A percentile compares a stretch with the other conserved stretches of the same genome.
These are phyloP conservation scores for Colletotrichum lentis DNA, from an alignment of 2,329 filamentous ascomycete species.

Conservation along the genomic window DNA sequence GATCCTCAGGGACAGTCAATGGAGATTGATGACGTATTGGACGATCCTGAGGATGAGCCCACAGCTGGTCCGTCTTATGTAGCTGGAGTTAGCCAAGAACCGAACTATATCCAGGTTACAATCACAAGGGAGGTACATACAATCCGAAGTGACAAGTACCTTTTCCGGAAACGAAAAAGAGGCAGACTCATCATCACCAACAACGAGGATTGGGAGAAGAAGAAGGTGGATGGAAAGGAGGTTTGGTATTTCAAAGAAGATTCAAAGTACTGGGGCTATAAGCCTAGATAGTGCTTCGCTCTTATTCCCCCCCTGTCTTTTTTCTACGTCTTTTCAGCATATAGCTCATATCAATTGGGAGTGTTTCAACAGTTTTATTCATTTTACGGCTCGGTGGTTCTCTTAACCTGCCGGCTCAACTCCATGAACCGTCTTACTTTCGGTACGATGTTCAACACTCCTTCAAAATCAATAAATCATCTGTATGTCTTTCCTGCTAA, in stretches of 20 bases:
- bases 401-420: too few species aligned
- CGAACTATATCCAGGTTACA: not conserved
- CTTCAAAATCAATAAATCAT: too few species aligned
- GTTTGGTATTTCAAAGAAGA: not conserved
- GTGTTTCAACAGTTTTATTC: too few species aligned
- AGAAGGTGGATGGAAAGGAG: not conserved
- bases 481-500: too few species aligned
- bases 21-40: not conserved
- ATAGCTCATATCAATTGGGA: too few species aligned
- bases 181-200: not conserved
- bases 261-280: not conserved
- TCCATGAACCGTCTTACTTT: too few species aligned
- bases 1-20: not conserved
- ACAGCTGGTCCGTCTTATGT: not conserved
- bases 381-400: too few species aligned
- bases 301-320: too few species aligned
- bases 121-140: not conserved
- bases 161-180: not conserved
- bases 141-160: not conserved
- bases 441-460: too few species aligned
- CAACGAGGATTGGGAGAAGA: not conserved
- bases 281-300: not conserved
- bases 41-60: not conserved
- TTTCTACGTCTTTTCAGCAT: too few species aligned
- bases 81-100: not conserved